Evolutionary conservation across 495 filamentous ascomycete species (phyloP), one percentile per base, ranked within the genome.

Genomic region (Trypethelium eluteriae): DNA sequence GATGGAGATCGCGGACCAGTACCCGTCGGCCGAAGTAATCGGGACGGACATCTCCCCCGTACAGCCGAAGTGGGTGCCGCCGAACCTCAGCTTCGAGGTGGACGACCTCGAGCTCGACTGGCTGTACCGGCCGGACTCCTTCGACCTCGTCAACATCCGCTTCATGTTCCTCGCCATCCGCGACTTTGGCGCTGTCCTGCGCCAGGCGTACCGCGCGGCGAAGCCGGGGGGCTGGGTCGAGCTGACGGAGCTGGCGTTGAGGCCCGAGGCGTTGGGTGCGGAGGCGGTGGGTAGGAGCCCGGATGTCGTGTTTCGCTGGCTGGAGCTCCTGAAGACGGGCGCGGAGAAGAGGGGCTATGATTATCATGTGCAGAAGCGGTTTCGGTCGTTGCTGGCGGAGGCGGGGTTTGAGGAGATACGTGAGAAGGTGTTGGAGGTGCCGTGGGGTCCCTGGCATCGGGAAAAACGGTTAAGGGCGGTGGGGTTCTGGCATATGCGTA

Each of bases 111-210:
- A 78, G 49, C 78, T 77, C 5, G 77, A 76, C 12, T 88, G 84
- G 86, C 75, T 80, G 5, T 85, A 81, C 73, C 67, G 73, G 38
- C 69, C 74, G 5, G 74, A 83, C 62, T 70, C 74, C 62, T 89
- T 89, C 71, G 88, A 90, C 76, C 87, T 85, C 65, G 80, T 90
- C 62, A 86, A 89, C 75, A 35, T 65, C 14, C 63, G 63, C 63
- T 50, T 56, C 63, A 49, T 65, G 41, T 56, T 50, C 47, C 41
- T 49, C 39, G 47, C 41, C 34, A 56, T 65, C 41, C 41, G 47
- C 41, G 63, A 65, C 36, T 65, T 39, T n/a, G 32, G 32, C 39
- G 63, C 41, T 16, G n/a, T 65, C 41, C 62, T 63, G 16, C 7
- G 6, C 38, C 62, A 63, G 44, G 62, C 62, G 7, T 44, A 63